These are phyloP conservation scores for Cladophialophora exuberans DNA, from an alignment of 2,329 filamentous ascomycete species.

Conservation along the genomic window DNA sequence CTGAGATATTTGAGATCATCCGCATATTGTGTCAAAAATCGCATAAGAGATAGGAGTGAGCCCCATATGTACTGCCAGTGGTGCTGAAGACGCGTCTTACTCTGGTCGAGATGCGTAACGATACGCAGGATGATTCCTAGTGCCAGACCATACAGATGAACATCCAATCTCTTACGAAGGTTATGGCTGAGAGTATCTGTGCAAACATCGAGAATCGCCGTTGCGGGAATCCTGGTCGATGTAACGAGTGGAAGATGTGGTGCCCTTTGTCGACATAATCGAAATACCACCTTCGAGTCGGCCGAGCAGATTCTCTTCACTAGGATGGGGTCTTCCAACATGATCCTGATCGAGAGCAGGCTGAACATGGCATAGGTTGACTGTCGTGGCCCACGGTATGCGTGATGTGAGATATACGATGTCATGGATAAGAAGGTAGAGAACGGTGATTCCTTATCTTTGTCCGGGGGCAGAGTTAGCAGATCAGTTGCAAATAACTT, in stretches of 20 bases:
- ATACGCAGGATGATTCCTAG: conserved; percentile 81
- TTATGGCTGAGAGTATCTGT: conserved; percentile 95
- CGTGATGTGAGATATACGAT: conserved; percentile 92
- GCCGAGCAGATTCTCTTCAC: conserved; percentile 84
- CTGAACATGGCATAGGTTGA: conserved; percentile 83
- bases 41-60: conserved; percentile 80
- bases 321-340: conserved; percentile 81
- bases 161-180: conserved; percentile 79
- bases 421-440: conserved; percentile 82
- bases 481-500: conserved; percentile 91
- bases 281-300: conserved; percentile 72
- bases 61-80: conserved; percentile 98
- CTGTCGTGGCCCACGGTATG: conserved; percentile 77
- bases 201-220: conserved; percentile 81
- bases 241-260: conserved; percentile 78
- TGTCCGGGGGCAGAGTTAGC: conserved; percentile 63
- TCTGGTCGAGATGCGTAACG: conserved; percentile 80
- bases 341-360: conserved; percentile 79
- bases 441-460: conserved; percentile 73
- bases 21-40: conserved; percentile 87
- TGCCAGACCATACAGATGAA: conserved; percentile 78
- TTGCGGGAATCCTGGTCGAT: conserved; percentile 72
- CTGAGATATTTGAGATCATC: conserved; percentile 66
- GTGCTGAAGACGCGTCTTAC: conserved; percentile 78
- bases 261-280: conserved; percentile 85